A percentile compares a stretch with the other conserved stretches of the same genome.
Evolutionary conservation across 2,329 filamentous ascomycete genomes (phyloP).

Genomic region (Colletotrichum neosansevieriae): DNA sequence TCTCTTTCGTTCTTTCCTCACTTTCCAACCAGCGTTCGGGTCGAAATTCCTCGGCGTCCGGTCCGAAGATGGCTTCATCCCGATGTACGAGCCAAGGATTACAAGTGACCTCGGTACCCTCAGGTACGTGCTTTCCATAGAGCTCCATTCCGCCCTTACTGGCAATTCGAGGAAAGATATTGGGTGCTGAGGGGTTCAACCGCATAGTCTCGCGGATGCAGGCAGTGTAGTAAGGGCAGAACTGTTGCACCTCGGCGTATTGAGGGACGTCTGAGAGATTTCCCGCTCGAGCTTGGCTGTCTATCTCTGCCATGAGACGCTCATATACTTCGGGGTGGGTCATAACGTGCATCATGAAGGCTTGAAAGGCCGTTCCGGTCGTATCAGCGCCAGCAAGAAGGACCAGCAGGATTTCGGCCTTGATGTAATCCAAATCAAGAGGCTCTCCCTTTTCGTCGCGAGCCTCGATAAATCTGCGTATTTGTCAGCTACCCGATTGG

Average conservation of each 20-base stretch:
- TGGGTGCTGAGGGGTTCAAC: constrained; percentile 62
- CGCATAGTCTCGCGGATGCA: constrained; percentile 64
- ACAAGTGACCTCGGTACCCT: constrained; percentile 57
- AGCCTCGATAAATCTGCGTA: constrained; percentile 55
- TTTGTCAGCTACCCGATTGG: not conserved
- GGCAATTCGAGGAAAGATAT: constrained; percentile 61
- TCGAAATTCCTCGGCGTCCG: constrained; percentile 57
- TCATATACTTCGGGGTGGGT: constrained; percentile 54
- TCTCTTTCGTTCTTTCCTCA: constrained; percentile 53
- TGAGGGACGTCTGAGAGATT: constrained; percentile 51
- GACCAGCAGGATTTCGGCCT: constrained; percentile 64
- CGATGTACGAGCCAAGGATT: constrained; percentile 52
- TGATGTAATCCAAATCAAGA: constrained; percentile 62
- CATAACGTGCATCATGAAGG: constrained; percentile 58
- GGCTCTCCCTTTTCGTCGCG: constrained; percentile 58
- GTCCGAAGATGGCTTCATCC: constrained; percentile 54
- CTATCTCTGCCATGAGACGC: constrained; percentile 61
- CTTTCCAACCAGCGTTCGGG: constrained; percentile 63
- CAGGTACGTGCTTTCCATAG: constrained; percentile 49
- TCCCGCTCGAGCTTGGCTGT: constrained; percentile 50
- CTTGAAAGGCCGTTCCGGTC: constrained; percentile 63
- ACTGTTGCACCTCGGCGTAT: constrained; percentile 55
- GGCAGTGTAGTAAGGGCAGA: constrained; percentile 61
- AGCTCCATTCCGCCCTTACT: constrained; percentile 48
- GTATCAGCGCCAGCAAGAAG: constrained; percentile 65